Conservation (phyloP, 2,329 filamentous ascomycete genomes). For the Berkeleyomyces basicola region DNA sequence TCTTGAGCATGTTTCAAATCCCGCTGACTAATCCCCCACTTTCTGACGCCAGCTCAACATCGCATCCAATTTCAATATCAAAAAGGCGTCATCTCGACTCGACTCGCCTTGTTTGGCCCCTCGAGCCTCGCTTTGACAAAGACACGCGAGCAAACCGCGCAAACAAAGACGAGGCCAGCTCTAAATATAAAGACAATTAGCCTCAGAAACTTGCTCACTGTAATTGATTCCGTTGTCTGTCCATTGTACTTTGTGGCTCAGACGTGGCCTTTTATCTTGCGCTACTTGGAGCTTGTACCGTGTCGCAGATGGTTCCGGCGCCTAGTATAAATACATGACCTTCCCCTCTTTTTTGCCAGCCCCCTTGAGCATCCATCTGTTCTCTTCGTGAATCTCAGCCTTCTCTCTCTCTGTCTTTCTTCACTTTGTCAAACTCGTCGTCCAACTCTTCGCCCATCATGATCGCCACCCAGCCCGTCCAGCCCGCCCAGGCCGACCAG, state of each 20-base stretch:
- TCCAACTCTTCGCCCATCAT: not conserved
- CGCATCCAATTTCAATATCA: not conserved
- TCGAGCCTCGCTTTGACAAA: not conserved
- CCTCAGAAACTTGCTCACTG: not conserved
- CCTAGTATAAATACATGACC: not conserved
- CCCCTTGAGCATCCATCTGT: not conserved
- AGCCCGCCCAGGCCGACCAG: conserved; percentile 29
- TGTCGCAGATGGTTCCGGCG: too few species aligned
- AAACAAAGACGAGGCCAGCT: not conserved
- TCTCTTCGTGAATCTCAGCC: not conserved
- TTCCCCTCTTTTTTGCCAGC: not conserved
- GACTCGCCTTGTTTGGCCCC: not conserved
- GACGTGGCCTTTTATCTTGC: not conserved
- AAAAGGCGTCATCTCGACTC: not conserved
- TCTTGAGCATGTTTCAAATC: conserved; percentile 7
- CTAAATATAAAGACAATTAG: too few species aligned
- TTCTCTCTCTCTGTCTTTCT: not conserved
- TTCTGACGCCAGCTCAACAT: not conserved
- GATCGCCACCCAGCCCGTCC: not conserved
- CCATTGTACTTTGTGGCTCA: not conserved
- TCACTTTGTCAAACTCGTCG: not conserved
- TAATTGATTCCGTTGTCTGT: not conserved
- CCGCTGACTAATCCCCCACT: not conserved
- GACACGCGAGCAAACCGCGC: too few species aligned
- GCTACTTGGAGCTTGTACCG: not conserved